A percentile compares a stretch with the other conserved stretches of the same genome.
These are phyloP conservation scores for Colletotrichum sp. DNA, from an alignment of 2,329 filamentous ascomycete genomes.

Conservation along the genomic window DNA sequence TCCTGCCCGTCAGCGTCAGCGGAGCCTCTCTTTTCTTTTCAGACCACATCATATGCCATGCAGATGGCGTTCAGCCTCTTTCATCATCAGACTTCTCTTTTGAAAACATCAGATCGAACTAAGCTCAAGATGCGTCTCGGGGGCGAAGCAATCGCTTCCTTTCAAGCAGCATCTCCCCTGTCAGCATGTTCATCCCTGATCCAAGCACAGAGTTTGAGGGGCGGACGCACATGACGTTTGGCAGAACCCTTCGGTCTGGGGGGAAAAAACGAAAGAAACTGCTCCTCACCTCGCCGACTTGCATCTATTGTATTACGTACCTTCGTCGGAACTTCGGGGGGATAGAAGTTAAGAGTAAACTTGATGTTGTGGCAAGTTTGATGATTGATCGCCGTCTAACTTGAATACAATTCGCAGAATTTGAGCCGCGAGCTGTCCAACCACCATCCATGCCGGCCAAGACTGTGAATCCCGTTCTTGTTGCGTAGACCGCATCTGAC, in stretches of 20 bases:
- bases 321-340: constrained; percentile 1
- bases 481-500: not conserved
- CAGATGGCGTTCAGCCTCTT: not conserved
- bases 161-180: not conserved
- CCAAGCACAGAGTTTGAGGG: not conserved
- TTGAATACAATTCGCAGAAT: not conserved
- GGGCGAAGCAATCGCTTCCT: not conserved
- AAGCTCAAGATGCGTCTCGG: not conserved
- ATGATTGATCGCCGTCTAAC: not conserved
- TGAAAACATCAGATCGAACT: not conserved
- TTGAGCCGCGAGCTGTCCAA: not conserved
- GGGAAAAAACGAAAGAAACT: not conserved
- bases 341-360: not conserved
- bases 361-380: not conserved
- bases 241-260: not conserved
- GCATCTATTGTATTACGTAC: not conserved
- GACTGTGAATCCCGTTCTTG: not conserved
- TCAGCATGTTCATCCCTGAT: not conserved
- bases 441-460: not conserved
- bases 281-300: not conserved
- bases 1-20: not conserved
- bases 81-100: not conserved
- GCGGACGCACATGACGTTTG: not conserved
- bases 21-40: not conserved
- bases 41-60: not conserved